Base-by-base conservation (phyloP, 257 asterid genomes). In the Jasminum sambac region DNA sequence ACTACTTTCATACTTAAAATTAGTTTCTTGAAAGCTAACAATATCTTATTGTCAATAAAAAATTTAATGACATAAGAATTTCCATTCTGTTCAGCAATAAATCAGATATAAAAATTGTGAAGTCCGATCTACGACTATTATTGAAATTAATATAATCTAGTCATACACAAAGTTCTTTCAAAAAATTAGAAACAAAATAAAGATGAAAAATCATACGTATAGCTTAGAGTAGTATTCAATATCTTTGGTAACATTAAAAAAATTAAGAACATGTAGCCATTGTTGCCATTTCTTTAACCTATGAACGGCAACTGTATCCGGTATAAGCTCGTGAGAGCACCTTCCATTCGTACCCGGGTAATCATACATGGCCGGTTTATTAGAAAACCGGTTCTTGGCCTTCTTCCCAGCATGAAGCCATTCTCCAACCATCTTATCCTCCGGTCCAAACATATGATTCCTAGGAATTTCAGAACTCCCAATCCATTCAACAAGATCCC, bases 401-500 rank as follows among this genome's bases (percentile, higher is more conserved):
- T 83, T 88, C 8, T 86, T 73, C 62, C 97, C 95, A 11, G 64
- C 74, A 24, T 84, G 63, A 8, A 89, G 71, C 96, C 97, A 88
- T 70, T 81, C 72, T 5, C 96, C 97, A 0, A 91, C 95, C 42
- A 83, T 77, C 79, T 84, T 89, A 83, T 89, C 95, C 69, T 91
- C 96, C 1, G 96, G 96, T 17, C 96, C 95, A 19, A 68, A 43
- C 2, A 84, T 84, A 60, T 76, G 69, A 58, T 83, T 89, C 0
- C 37, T 74, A 2, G 92, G 92, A 63, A 87, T 68, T 0, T 16
- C 30, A 0, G 88, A 91, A 39, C 17, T 43, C 11, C 74, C 39
- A 3, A 89, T 91, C 96, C 97, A 91, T 67, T 85, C 89, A 7
- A 89, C 90, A 11, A 91, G 84, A 67, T 91, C 96, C 95, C 97